Base-by-base conservation (phyloP, 2,329 filamentous ascomycete genomes). In the Ophiostoma montium region DNA sequence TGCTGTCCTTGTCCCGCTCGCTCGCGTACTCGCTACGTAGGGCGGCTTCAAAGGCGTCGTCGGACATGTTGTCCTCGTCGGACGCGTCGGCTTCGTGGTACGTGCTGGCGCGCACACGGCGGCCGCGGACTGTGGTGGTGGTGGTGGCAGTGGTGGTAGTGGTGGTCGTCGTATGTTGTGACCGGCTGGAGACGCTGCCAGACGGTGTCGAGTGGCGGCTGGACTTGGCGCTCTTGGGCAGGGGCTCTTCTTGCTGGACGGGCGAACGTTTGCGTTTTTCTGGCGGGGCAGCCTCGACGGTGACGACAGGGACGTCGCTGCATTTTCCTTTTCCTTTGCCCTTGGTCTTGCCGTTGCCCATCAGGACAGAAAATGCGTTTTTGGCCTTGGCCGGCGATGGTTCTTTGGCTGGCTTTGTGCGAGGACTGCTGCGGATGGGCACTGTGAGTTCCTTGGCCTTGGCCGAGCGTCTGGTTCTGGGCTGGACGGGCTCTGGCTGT, bases 41-140 rank as follows among this genome's bases (percentile, higher is more conserved):
- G 55, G 84, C 84, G 0, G 79, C 74, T 62, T 95, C 89, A 59
- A 92, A 96, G 55, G 86, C 82, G 30, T 84, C 76, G 54, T 96
- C 90, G 6, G 83, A 89, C 10, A 95, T 67, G 54, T 67, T 64
- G 48, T 79, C 75, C 30, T 78, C 74, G 35, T 81, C 77, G 1
- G 75, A 75, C 0, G 74, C 69, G 32, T 85, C 66, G 56, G 78
- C 63, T 52, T 81, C 65, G 59, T 71, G 65, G 56, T 80, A 79
- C 0, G 62, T 59, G 60, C 58, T 35, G n/a, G n/a, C n/a, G n/a
- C 60, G 60, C 33, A 60, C 57, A 32, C 60, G 60, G 35, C 64
- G 66, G 16, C 30, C 33, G 8, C 46, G 31, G 18, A 43, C 21
- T 1, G 62, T 67, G 51, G 70, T 67, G 51, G 70, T 75, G 21